Percentiles rank a stretch among this genome's conserved stretches.
Conservation (phyloP, 768 basidiomycete species). For the Dentipellis sp. region DNA sequence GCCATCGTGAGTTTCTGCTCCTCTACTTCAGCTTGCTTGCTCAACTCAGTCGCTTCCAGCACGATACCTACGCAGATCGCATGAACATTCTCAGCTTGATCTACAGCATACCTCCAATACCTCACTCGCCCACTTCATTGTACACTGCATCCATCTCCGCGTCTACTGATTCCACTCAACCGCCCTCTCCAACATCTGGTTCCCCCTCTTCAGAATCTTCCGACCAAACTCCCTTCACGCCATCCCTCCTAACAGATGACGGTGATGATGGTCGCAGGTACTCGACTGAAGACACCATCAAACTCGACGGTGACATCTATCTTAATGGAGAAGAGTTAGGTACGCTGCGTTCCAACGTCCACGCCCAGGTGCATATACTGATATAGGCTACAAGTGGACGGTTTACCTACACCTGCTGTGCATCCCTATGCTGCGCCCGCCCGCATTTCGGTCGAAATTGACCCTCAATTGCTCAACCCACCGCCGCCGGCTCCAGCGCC, state of each 20-base stretch:
- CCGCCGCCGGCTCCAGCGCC: neutral
- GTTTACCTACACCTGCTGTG: neutral
- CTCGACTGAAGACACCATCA: conserved; percentile 13
- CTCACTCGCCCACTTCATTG: conserved; percentile 49
- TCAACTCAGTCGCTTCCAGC: conserved; percentile 33
- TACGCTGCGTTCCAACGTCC: neutral
- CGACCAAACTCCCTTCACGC: conserved; percentile 25
- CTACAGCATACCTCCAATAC: conserved; percentile 75
- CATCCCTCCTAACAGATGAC: conserved; percentile 20
- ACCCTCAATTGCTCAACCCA: neutral
- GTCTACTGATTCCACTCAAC: conserved; percentile 41
- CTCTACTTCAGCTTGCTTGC: neutral
- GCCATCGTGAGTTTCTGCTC: conserved; percentile 63
- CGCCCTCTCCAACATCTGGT: conserved; percentile 38
- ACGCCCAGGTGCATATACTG: neutral
- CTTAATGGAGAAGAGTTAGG: neutral
- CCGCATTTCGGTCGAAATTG: neutral
- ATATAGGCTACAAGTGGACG: neutral
- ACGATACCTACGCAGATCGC: conserved; percentile 91
- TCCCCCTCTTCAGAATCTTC: conserved; percentile 44
- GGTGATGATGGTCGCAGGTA: conserved; percentile 9
- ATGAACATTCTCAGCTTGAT: conserved; percentile 89
- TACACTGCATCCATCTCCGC: conserved; percentile 35
- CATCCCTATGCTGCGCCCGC: conserved; percentile 3
- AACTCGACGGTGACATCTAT: conserved; percentile 14